A percentile compares a stretch with the other conserved stretches of the same genome.
Conservation (phyloP, 352 stramenopile species). For the Phytopythium helicoides region DNA sequence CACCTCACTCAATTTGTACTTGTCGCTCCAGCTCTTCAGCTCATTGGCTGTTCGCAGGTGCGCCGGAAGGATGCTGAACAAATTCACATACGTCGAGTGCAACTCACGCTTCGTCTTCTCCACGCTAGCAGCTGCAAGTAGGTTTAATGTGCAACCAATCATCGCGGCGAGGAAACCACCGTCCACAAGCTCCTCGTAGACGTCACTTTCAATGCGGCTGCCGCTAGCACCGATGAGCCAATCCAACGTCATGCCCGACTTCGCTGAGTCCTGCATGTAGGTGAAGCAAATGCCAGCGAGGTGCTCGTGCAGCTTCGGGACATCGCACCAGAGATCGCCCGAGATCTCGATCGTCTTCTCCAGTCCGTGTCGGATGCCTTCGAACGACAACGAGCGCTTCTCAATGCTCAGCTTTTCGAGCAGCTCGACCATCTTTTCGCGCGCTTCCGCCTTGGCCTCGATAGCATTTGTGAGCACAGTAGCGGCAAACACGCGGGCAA, state of each 20-base stretch:
- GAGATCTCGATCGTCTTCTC: constrained; percentile 57
- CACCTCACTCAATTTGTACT: constrained; percentile 54
- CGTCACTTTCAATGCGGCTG: constrained; percentile 45
- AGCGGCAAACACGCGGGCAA: constrained; percentile 52
- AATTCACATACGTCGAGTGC: constrained; percentile 44
- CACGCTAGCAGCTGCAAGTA: constrained; percentile 31
- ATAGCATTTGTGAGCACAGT: constrained; percentile 57
- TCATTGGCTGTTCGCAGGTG: constrained; percentile 48
- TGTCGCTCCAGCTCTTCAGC: constrained; percentile 68
- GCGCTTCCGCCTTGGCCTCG: constrained; percentile 58
- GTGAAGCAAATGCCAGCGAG: constrained; percentile 65
- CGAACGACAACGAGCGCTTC: constrained; percentile 53
- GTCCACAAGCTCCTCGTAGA: constrained; percentile 68
- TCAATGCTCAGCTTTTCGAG: constrained; percentile 64
- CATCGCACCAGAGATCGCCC: constrained; percentile 77
- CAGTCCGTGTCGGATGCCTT: constrained; percentile 55
- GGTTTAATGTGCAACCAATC: constrained; percentile 44
- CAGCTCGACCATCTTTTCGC: constrained; percentile 63
- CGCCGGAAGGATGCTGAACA: constrained; percentile 54
- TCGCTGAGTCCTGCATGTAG: constrained; percentile 60
- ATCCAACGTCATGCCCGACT: constrained; percentile 62
- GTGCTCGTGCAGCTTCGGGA: constrained; percentile 80
- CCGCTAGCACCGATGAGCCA: constrained; percentile 60
- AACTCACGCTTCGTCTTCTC: constrained; percentile 54
- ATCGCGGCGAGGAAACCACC: constrained; percentile 61